Base-by-base conservation (phyloP, 2,329 filamentous ascomycete species). In the Dactylella cylindrospora region DNA sequence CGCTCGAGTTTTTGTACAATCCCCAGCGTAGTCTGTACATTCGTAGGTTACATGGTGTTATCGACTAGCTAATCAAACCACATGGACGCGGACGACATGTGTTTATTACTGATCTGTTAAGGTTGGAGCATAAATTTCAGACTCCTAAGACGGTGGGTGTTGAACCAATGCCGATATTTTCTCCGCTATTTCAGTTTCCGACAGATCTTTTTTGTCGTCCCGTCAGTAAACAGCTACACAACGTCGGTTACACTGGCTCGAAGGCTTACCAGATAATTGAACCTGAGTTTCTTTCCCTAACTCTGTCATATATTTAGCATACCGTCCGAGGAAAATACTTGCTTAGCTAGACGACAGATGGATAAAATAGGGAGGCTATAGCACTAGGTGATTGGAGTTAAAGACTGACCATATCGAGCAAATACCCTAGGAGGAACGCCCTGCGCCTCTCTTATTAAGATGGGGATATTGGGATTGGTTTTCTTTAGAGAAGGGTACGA, bases 401-500 rank as follows among this genome's bases (percentile, higher is more conserved):
- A 28, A 15, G 44, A 73, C 83, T 70, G 75, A 95, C 89, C 91
- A 73, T 94, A 98, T 84, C 93, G 81, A 68, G 91, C 90, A 75
- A 86, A 97, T 66, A 98, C 83, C 74, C 83, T 86, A 66, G 93
- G 91, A 73, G 86, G 78, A 50, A 88, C 88, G 71, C 88, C 89
- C 69, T 82, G 78, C 47, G 91, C 93, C 79, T 97, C 93, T 72
- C 93, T 88, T 71, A 98, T 84, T 79, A 98, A 79, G 75, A 98
- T 97, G 50, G 93, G 93, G 41, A 82, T 90, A 75, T 87, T 79
- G 54, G 93, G 93, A 78, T 98, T 98, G 80, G 91, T 88, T 80
- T 95, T 94, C 84, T 98, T 98, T 91, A 98, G 97, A 62, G 88
- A 93, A 39, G 93, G 93, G 76, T 98, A 98, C 68, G 90, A 84